Conservation (phyloP, 495 filamentous ascomycete genomes). For the Hamigera avellanea region DNA sequence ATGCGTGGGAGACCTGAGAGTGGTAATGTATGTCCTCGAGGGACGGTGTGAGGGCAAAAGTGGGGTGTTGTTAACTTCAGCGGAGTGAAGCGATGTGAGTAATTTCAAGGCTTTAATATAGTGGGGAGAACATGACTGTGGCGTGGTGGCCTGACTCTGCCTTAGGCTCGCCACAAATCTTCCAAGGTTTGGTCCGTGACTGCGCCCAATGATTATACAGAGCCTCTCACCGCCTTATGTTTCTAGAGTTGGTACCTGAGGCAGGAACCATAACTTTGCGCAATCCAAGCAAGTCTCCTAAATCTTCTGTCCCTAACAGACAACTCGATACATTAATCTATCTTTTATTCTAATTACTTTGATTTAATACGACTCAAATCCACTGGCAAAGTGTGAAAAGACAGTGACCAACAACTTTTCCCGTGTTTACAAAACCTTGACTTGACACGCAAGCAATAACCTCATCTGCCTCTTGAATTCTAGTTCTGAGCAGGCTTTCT, state of each 20-base stretch:
- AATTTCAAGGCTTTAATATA: slow-evolving; percentile 8
- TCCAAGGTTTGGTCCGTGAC: slow-evolving; percentile 1
- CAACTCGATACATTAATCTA: too few relatives aligned
- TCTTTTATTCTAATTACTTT: too few relatives aligned
- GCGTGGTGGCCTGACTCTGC: slow-evolving; percentile 14
- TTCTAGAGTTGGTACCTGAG: background rate
- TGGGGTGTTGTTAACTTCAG: slow-evolving; percentile 2
- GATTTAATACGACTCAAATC: too few relatives aligned
- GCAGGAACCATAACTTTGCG: background rate
- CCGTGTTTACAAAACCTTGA: too few relatives aligned
- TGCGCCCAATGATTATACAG: slow-evolving; percentile 3
- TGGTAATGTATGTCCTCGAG: background rate
- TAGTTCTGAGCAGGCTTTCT: too few relatives aligned
- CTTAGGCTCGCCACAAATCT: slow-evolving; percentile 17
- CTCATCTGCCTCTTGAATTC: too few relatives aligned
- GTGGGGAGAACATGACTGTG: slow-evolving; percentile 3
- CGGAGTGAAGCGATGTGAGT: slow-evolving; percentile 4
- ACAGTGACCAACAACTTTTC: too few relatives aligned
- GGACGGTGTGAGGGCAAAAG: slow-evolving; percentile 6
- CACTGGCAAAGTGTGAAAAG: too few relatives aligned
- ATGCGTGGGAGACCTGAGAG: too few relatives aligned
- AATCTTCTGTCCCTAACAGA: too few relatives aligned
- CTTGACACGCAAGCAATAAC: too few relatives aligned
- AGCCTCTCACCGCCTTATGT: slow-evolving; percentile 10
- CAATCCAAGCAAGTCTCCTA: slow-evolving; percentile 8